A percentile compares a stretch with the other conserved stretches of the same genome.
Conservation (phyloP, 2,329 filamentous ascomycete genomes). For the Cladophialophora psammophila region DNA sequence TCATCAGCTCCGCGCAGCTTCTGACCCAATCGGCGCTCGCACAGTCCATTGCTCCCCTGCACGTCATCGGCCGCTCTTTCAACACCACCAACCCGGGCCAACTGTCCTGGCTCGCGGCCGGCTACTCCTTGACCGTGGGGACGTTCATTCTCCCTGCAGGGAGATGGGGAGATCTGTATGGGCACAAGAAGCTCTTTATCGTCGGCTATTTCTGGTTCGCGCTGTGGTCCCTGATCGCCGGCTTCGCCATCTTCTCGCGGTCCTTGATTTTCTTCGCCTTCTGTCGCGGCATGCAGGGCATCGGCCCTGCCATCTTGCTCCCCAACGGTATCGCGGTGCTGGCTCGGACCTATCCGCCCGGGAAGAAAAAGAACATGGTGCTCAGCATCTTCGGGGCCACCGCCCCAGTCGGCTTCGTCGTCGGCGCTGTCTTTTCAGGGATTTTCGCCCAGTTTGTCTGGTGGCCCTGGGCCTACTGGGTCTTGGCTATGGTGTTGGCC, state of each 20-base stretch:
- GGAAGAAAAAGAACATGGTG: conserved; percentile 56
- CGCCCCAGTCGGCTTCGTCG: conserved; percentile 54
- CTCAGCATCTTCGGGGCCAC: conserved; percentile 59
- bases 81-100: conserved; percentile 49
- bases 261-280: conserved; percentile 47
- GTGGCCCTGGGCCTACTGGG: conserved; percentile 63
- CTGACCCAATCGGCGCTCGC: conserved; percentile 46
- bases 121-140: conserved; percentile 58
- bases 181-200: conserved; percentile 58
- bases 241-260: conserved; percentile 50
- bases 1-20: conserved; percentile 57
- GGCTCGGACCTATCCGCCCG: conserved; percentile 55
- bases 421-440: conserved; percentile 52
- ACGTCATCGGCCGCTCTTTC: conserved; percentile 56
- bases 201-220: conserved; percentile 60
- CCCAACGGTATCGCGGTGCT: conserved; percentile 59
- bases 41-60: conserved; percentile 50
- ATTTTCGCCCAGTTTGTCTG: conserved; percentile 52
- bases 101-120: conserved; percentile 57
- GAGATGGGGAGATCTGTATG: conserved; percentile 59
- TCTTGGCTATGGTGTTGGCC: conserved; percentile 51
- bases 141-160: conserved; percentile 61
- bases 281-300: conserved; percentile 52
- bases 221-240: conserved; percentile 56
- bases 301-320: conserved; percentile 58